Base-by-base conservation (phyloP, 2,329 filamentous ascomycete species). In the Fusarium floridanum region DNA sequence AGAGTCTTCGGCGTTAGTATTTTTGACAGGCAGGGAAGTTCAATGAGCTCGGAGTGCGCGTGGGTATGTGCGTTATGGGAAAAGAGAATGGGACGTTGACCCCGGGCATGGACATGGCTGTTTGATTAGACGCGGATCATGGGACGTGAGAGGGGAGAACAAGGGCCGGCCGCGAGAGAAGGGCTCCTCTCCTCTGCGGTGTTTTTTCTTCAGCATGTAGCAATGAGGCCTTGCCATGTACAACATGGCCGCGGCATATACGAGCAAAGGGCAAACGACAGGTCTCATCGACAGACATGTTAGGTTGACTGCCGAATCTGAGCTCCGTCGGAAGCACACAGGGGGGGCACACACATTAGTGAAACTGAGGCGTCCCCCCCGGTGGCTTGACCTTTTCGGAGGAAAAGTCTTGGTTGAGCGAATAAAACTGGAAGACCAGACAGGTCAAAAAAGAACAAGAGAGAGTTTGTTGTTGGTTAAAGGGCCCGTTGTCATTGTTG, bases 81-180 rank as follows among this genome's bases (percentile, higher is more conserved):
- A 24, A 17, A 17, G n/a, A 45, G 27, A 63, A 63, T 63, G 43
- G 60, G 43, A 37, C 32, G 60, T 50, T 62, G 39, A 43, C 39
- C 57, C 56, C 24, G 67, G 59, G 61, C 66, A 68, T 60, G 61
- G 43, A 72, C 57, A 72, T 63, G 64, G 72, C 55, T 29, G 22
- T 75, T 70, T 74, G 67, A 75, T 72, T 72, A 74, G 66, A 66
- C 68, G 72, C 61, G 72, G 72, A 75, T 75, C 72, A 72, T 64
- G 67, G 72, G 60, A 59, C 55, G 67, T 61, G 71, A 74, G 67
- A 71, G 45, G 60, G 56, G 41, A 56, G 71, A 34, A 34, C 45
- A 27, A 59, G 68, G 71, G 41, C 61, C 57, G 48, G 68, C 59
- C 32, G 61, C 34, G 50, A 56, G 61, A 57, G 61, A 57, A 48